Evolutionary conservation across 495 filamentous ascomycete genomes (phyloP), one percentile per base, ranked within the genome.

Genomic region (Neurospora sp.): DNA sequence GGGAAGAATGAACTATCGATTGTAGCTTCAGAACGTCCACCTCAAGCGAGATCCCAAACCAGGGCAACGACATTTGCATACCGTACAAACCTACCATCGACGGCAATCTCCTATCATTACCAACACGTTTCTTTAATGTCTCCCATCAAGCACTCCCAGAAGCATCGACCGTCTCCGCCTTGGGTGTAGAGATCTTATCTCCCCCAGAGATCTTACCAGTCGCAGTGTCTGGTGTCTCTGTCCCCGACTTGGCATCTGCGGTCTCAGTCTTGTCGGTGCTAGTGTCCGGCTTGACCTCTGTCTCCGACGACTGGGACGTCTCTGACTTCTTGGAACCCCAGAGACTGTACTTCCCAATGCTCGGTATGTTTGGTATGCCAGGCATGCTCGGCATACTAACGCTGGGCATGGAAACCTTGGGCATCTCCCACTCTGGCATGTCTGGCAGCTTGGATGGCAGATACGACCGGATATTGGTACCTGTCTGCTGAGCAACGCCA

Each of bases 381-480:
- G 77, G 77, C 73, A 79, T 75, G 20, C 39, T 77, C 14, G 76
- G 76, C 73, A 79, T 76, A 40, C 71, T 71, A 65, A 75, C 70
- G 69, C 37, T 69, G 1, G 79, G 79, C 71, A 81, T 80, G 16
- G 72, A 68, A 2, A 77, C 73, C 72, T 76, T 80, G 72, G 76
- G 68, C 70, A 79, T 72, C 38, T 74, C 77, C 53, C 53, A 65
- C 38, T 70, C 70, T 39, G 71, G 46, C n/a, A 84, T 79, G 39
- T 78, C 77, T 5, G 83, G 83, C 69, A 84, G 75, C 74, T 79
- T 85, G 20, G 79, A 76, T n/a, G 83, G 83, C 59, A 85, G 75
- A 35, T 82, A 84, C 1, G 82, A 82, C 40, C 79, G 70, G 53
- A 83, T 73, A 16, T 75, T 82, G 0, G 79, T 79, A 10, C 83